Evolutionary conservation across 202 grass and related monocot species (phyloP).

Genomic region (Saccharum hybrid): DNA sequence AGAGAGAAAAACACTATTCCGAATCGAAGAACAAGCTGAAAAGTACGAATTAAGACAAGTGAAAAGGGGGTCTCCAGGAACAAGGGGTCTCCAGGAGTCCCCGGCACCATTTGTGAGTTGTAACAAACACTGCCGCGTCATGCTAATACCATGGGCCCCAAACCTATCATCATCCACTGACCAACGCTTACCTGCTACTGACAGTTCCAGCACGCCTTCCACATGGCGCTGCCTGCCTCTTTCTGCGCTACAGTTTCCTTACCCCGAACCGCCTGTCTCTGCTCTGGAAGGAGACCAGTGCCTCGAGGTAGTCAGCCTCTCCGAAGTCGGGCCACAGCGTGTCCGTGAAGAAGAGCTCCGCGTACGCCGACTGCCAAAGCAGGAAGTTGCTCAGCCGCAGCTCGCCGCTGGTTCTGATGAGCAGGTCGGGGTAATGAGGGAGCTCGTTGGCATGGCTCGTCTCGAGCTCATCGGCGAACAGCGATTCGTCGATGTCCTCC

Average conservation of each 20-base stretch:
- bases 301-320: slow-evolving; percentile 63
- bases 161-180: slow-evolving; percentile 16
- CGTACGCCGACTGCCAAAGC: slow-evolving; percentile 80
- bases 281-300: slow-evolving; percentile 57
- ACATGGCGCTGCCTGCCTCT: background rate
- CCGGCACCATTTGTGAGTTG: background rate
- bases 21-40: too few species aligned
- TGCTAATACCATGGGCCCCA: background rate
- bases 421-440: slow-evolving; percentile 56
- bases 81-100: too few species aligned
- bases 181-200: background rate
- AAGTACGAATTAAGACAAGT: too few species aligned
- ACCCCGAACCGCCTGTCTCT: slow-evolving; percentile 66
- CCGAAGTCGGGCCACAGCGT: slow-evolving; percentile 74
- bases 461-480: slow-evolving; percentile 61
- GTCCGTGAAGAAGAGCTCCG: slow-evolving; percentile 79
- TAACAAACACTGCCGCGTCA: slow-evolving; percentile 16
- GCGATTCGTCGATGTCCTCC: slow-evolving; percentile 70
- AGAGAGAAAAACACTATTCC: too few species aligned
- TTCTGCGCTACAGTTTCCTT: slow-evolving; percentile 42
- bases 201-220: slow-evolving; percentile 15
- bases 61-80: too few species aligned
- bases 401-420: slow-evolving; percentile 84
- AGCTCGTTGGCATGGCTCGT: slow-evolving; percentile 39
- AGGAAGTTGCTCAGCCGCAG: slow-evolving; percentile 85